Base-by-base conservation (phyloP, 2,329 filamentous ascomycete species). In the Sporothrix globosa region DNA sequence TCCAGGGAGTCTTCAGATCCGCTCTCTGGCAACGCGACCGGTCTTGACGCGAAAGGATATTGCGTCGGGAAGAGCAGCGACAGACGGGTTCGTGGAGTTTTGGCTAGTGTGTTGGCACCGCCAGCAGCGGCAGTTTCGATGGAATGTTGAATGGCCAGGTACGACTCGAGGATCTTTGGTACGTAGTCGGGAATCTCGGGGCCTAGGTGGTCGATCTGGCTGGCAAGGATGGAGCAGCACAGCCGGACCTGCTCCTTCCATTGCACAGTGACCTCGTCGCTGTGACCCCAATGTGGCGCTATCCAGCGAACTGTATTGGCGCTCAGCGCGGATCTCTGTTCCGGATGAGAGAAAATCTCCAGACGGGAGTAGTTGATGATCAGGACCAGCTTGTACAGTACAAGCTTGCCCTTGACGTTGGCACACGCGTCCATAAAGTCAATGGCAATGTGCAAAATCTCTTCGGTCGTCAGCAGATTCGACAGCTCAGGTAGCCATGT, bases 401-500 rank as follows among this genome's bases (percentile, higher is more conserved):
- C 87, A 68, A 99, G 85, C 82, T 97, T 97, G 70, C 96, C 95
- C 78, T 94, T 95, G 63, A 96, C 94, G 39, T 89, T 83, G 2
- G 89, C 88, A 81, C 94, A 97, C 0, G 96, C 93, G 77, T 97
- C 93, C 83, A 98, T 91, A 77, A 98, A 97, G 80, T 95, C 92
- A 73, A 96, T 92, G 53, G 94, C 93, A 73, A 97, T 91, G 76
- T 97, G 91, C 68, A 97, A 83, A 60, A 97, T 95, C 78, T 98
- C 95, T 75, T 93, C 91, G 0, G 90, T 89, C 4, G 86, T 87
- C 77, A 98, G 85, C 50, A 96, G 84, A 1, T 90, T 88, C 0
- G 88, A 85, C 11, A 99, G 87, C 77, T 98, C 95, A 0, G 96
- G 95, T n/a, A 99, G 83, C 96, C 96, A 99, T 0, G 92, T 92